Evolutionary conservation across 1,284 basidiomycete species (phyloP).

Genomic region (Neolentinus lepideus): DNA sequence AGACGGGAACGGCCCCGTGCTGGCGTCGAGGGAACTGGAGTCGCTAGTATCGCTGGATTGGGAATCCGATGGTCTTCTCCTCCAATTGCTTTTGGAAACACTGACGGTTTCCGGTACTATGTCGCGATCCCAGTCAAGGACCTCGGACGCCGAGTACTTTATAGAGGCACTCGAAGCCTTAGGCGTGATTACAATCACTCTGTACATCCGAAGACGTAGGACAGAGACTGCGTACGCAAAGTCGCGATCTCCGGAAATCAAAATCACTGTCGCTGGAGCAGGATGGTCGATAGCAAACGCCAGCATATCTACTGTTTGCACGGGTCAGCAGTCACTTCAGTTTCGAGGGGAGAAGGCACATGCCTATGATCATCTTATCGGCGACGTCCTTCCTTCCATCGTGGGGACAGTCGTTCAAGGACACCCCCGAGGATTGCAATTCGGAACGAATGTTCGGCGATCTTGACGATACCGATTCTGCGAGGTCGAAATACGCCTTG

Average conservation of each 20-base stretch:
- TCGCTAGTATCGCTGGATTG: not conserved
- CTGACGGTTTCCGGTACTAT: slow-evolving; percentile 11
- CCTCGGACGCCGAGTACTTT: slow-evolving; percentile 44
- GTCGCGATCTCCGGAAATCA: slow-evolving; percentile 53
- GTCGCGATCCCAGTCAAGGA: slow-evolving; percentile 44
- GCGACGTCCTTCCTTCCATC: slow-evolving; percentile 33
- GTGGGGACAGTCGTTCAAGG: slow-evolving; percentile 35
- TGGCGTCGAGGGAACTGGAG: not conserved
- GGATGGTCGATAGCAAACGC: slow-evolving; percentile 50
- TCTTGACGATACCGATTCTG: not conserved
- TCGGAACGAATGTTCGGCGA: slow-evolving; percentile 20
- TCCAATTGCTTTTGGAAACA: not conserved
- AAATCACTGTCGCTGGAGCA: slow-evolving; percentile 39
- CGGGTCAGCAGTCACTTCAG: slow-evolving; percentile 32
- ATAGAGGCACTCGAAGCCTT: slow-evolving; percentile 18
- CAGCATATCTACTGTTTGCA: slow-evolving; percentile 46
- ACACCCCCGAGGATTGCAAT: slow-evolving; percentile 30
- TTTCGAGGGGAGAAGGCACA: slow-evolving; percentile 24
- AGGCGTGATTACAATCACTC: slow-evolving; percentile 42
- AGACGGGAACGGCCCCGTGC: not conserved
- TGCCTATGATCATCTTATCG: slow-evolving; percentile 33
- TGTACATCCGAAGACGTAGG: slow-evolving; percentile 42
- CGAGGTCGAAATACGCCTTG: not conserved
- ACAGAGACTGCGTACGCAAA: slow-evolving; percentile 51
- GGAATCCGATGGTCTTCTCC: not conserved